Evolutionary conservation across 805 yeast species (phyloP).

Genomic region (Danielozyma ontarioensis): DNA sequence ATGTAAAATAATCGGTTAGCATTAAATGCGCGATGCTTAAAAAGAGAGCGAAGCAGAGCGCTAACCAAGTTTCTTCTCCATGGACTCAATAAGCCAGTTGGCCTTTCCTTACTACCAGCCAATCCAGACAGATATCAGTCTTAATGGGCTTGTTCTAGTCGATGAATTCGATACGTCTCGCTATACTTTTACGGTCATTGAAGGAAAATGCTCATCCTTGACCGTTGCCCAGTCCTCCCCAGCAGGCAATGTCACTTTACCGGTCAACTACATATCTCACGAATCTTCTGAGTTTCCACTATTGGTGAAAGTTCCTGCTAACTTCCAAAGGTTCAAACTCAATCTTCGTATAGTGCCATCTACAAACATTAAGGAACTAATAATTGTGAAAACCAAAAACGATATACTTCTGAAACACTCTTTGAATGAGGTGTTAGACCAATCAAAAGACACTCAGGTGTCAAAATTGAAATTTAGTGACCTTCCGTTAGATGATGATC

Average conservation of each 20-base stretch:
- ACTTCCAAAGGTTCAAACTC: slow-evolving; percentile 21
- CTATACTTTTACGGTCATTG: slow-evolving; percentile 14
- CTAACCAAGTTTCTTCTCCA: slow-evolving; percentile 1
- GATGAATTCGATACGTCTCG: slow-evolving; percentile 21
- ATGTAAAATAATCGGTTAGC: no score
- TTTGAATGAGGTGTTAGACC: slow-evolving; percentile 7
- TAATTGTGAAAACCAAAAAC: slow-evolving; percentile 27
- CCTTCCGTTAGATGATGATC: slow-evolving; percentile 19
- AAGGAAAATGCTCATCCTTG: slow-evolving; percentile 16
- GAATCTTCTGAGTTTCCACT: slow-evolving; percentile 20
- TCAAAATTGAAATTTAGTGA: slow-evolving; percentile 24
- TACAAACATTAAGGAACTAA: slow-evolving; percentile 13
- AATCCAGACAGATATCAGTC: slow-evolving; percentile 7
- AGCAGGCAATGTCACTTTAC: slow-evolving; percentile 8
- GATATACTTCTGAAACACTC: slow-evolving; percentile 6
- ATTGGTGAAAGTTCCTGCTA: slow-evolving; percentile 21
- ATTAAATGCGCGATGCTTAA: no score
- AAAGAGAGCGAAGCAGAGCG: no score
- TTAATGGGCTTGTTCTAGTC: slow-evolving; percentile 21
- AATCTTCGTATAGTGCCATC: slow-evolving; percentile 18
- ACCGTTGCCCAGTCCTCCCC: slow-evolving; percentile 10
- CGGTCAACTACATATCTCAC: slow-evolving; percentile 23
- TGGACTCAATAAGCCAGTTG: slow-evolving; percentile 11
- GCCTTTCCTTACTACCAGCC: slow-evolving; percentile 24
- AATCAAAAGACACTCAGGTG: slow-evolving; percentile 14